Conservation (phyloP, 345 rosid genomes). For the Citrus mangshanensis region DNA sequence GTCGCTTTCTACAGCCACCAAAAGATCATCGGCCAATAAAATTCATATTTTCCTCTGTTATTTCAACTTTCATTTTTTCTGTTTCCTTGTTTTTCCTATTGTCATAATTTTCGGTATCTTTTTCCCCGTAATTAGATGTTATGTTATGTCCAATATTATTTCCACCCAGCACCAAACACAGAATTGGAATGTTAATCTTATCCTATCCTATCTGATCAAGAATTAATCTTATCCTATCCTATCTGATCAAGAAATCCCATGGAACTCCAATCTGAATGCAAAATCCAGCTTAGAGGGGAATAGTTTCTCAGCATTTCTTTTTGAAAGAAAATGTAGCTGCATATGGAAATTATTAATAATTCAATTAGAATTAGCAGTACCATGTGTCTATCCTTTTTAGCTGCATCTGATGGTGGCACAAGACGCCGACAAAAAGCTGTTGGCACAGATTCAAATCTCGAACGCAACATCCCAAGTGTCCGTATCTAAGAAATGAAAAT, state of each 20-base stretch:
- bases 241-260: neutral
- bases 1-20: neutral
- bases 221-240: too few species aligned
- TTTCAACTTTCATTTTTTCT: neutral
- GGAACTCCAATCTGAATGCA: neutral
- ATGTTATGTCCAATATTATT: neutral
- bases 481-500: slow-evolving; percentile 57
- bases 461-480: slow-evolving; percentile 93
- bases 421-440: slow-evolving; percentile 58
- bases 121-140: neutral
- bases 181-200: neutral
- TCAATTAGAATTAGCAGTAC: slow-evolving; percentile 28
- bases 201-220: neutral
- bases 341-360: neutral
- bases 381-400: slow-evolving; percentile 29
- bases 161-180: neutral
- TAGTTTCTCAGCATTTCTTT: neutral
- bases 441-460: slow-evolving; percentile 80
- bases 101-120: neutral
- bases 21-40: neutral
- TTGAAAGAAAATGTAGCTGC: neutral
- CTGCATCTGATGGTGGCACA: slow-evolving; percentile 50
- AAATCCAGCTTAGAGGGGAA: neutral
- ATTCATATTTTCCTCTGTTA: neutral
- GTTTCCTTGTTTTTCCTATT: neutral